Evolutionary conservation across 352 stramenopile species (phyloP).

Genomic region (Phytophthora multivora): DNA sequence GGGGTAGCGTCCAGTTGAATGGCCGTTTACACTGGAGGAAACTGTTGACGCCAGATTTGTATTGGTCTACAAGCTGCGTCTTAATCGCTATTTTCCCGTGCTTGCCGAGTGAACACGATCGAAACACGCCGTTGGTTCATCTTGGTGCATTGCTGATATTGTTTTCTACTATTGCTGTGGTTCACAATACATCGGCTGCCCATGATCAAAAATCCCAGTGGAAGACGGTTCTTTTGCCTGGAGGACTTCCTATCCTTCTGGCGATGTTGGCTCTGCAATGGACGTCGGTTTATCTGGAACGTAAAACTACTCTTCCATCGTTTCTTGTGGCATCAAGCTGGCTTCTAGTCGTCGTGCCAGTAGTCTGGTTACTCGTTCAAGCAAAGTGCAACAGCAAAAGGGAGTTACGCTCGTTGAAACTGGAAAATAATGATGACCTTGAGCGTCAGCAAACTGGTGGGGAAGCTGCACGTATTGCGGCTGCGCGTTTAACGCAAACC

Average conservation of each 20-base stretch:
- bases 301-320: slow-evolving; percentile 32
- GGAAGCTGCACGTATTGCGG: slow-evolving; percentile 1
- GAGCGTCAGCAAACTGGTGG: slow-evolving; percentile 14
- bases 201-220: slow-evolving; percentile 5
- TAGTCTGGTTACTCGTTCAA: slow-evolving; percentile 33
- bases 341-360: slow-evolving; percentile 41
- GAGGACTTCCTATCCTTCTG: slow-evolving; percentile 25
- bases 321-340: slow-evolving; percentile 55
- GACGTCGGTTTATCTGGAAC: slow-evolving; percentile 44
- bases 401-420: slow-evolving; percentile 5
- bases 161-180: not conserved
- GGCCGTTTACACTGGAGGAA: slow-evolving; percentile 1
- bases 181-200: slow-evolving; percentile 5
- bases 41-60: slow-evolving; percentile 16
- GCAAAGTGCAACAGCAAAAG: slow-evolving; percentile 10
- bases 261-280: slow-evolving; percentile 45
- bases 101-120: slow-evolving; percentile 61
- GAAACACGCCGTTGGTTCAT: slow-evolving; percentile 53
- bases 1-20: not conserved
- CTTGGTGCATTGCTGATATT: slow-evolving; percentile 38
- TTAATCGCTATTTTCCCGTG: slow-evolving; percentile 72
- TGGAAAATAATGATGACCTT: slow-evolving; percentile 7
- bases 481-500: slow-evolving; percentile 49
- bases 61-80: slow-evolving; percentile 55
- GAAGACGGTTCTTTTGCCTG: slow-evolving; percentile 15